Percentiles rank a stretch among this genome's conserved stretches.
phyloP scores from a whole-genome alignment of 1,284 basidiomycete species.

The Puccinia hordei region DNA sequence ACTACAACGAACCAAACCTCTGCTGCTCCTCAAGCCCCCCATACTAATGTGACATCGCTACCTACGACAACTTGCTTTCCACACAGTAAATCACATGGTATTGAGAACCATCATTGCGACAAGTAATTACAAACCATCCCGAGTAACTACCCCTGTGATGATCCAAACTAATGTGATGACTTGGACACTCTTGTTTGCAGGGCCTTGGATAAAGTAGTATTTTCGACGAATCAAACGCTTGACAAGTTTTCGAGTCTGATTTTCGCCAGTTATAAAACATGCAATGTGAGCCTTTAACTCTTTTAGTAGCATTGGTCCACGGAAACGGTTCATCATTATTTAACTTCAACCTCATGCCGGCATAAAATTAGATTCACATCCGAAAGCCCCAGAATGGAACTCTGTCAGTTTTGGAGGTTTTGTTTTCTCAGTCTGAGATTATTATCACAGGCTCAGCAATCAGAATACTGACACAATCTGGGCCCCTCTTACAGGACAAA shows the following conservation, averaged over 20 bases:
- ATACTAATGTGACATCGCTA: neutral
- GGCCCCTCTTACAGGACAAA: neutral
- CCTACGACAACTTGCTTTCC: neutral
- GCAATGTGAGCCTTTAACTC: neutral
- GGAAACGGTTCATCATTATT: neutral
- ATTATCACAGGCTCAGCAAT: neutral
- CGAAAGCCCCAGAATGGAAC: constrained; percentile 4
- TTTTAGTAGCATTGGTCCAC: neutral
- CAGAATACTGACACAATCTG: neutral
- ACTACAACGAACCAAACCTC: neutral
- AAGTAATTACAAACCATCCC: neutral
- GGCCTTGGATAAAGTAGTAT: constrained; percentile 10
- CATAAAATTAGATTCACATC: neutral
- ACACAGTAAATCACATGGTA: neutral
- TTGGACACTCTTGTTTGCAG: neutral
- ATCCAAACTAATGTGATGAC: neutral
- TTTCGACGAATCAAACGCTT: constrained; percentile 1
- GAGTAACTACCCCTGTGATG: too few relatives aligned
- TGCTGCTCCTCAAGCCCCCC: neutral
- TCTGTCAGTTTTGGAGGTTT: neutral
- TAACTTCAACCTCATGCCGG: neutral
- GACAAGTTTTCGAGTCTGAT: constrained; percentile 7
- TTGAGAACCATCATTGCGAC: constrained; percentile 2
- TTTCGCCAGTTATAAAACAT: constrained; percentile 4
- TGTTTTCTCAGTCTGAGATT: neutral